Evolutionary conservation across 2,329 filamentous ascomycete genomes (phyloP).

Genomic region (Phaeosphaeriaceae sp.): DNA sequence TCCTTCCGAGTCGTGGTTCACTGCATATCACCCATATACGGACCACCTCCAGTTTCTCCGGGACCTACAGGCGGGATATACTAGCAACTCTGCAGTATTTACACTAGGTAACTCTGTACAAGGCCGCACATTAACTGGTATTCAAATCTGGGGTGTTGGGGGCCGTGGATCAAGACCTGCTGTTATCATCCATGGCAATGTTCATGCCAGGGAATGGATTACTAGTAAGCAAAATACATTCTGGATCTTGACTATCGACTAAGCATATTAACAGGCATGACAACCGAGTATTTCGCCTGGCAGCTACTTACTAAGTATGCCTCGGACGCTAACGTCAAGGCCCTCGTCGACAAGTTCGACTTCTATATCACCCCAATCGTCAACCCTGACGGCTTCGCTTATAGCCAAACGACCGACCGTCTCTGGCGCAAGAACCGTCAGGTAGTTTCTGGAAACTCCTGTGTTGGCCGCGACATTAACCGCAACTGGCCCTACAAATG

Average conservation of each 20-base stretch:
- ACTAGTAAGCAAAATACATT: conserved; percentile 18
- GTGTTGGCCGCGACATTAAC: conserved; percentile 48
- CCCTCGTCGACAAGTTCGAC: conserved; percentile 46
- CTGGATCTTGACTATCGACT: background rate
- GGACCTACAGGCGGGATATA: conserved; percentile 42
- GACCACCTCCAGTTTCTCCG: conserved; percentile 43
- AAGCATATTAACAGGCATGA: background rate
- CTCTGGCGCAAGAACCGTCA: conserved; percentile 51
- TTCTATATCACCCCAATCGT: conserved; percentile 40
- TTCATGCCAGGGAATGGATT: conserved; percentile 47
- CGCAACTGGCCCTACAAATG: conserved; percentile 50
- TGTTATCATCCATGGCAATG: conserved; percentile 43
- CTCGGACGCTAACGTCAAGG: conserved; percentile 39
- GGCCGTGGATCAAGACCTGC: conserved; percentile 47
- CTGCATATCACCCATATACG: conserved; percentile 44
- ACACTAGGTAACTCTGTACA: conserved; percentile 42
- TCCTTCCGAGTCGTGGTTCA: conserved; percentile 45
- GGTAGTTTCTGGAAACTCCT: conserved; percentile 36
- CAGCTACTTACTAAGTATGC: conserved; percentile 45
- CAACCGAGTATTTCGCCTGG: conserved; percentile 40
- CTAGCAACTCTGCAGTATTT: conserved; percentile 42
- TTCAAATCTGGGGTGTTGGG: conserved; percentile 47
- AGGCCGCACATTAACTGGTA: conserved; percentile 42
- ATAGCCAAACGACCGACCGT: conserved; percentile 47
- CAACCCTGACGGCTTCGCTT: conserved; percentile 43